Evolutionary conservation across 352 stramenopile genomes (phyloP).

Genomic region (Phytophthora palmivora): DNA sequence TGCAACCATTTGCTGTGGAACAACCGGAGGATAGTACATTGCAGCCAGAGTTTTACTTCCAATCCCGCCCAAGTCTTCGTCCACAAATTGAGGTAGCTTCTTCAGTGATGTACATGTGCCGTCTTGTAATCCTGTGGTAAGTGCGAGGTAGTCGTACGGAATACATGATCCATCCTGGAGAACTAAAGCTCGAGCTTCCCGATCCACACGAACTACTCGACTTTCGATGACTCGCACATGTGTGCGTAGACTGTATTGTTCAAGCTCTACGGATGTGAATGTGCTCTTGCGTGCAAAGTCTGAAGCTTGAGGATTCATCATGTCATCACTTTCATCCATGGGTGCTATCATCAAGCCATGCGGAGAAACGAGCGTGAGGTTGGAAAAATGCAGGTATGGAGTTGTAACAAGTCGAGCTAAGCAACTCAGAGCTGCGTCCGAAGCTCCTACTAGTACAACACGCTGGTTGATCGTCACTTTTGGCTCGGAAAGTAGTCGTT

Average conservation of each 20-base stretch:
- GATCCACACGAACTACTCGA: slow-evolving; percentile 75
- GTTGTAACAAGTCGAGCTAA: slow-evolving; percentile 78
- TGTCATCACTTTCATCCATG: slow-evolving; percentile 19
- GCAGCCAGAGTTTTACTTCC: slow-evolving; percentile 14
- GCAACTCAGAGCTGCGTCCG: slow-evolving; percentile 79
- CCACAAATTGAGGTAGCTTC: slow-evolving; percentile 46
- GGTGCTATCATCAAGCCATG: slow-evolving; percentile 60
- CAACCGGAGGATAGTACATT: slow-evolving; percentile 31
- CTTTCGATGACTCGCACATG: slow-evolving; percentile 71
- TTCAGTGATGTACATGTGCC: slow-evolving; percentile 55
- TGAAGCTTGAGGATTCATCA: slow-evolving; percentile 5
- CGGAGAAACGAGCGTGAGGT: slow-evolving; percentile 86
- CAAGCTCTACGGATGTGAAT: slow-evolving; percentile 49
- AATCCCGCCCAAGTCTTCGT: slow-evolving; percentile 36
- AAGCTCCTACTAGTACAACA: slow-evolving; percentile 88
- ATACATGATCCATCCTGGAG: slow-evolving; percentile 85
- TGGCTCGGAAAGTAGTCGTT: slow-evolving; percentile 85
- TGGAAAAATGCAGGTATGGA: slow-evolving; percentile 89
- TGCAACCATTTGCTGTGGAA: slow-evolving; percentile 34
- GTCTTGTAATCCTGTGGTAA: slow-evolving; percentile 81
- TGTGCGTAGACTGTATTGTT: slow-evolving; percentile 66
- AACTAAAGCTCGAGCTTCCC: slow-evolving; percentile 67
- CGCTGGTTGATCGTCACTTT: slow-evolving; percentile 87
- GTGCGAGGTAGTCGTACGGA: slow-evolving; percentile 85
- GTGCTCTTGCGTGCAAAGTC: slow-evolving; percentile 66